phyloP scores from a whole-genome alignment of 805 yeast genomes.

The Candida railenensis region DNA sequence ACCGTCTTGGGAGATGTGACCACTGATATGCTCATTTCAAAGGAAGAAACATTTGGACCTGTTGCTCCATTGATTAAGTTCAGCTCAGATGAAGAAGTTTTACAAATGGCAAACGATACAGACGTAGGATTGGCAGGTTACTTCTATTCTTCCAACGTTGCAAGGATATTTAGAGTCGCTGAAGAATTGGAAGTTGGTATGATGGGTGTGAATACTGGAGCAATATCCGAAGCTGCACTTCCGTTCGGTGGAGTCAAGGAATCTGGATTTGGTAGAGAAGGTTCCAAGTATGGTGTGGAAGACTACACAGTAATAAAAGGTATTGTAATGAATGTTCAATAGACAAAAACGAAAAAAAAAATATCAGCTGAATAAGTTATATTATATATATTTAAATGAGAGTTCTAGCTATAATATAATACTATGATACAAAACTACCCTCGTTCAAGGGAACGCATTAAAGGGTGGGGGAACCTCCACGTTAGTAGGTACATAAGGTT shows the following conservation, averaged over 20 bases:
- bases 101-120: constrained; percentile 60
- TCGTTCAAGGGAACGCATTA: background rate
- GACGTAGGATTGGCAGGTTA: constrained; percentile 80
- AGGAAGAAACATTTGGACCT: constrained; percentile 85
- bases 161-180: constrained; percentile 57
- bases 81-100: constrained; percentile 60
- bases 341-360: background rate
- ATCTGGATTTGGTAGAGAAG: constrained; percentile 73
- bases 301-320: constrained; percentile 62
- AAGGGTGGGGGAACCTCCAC: background rate
- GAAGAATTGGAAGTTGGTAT: constrained; percentile 74
- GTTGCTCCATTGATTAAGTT: constrained; percentile 70
- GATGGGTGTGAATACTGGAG: constrained; percentile 80
- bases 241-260: constrained; percentile 65
- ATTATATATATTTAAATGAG: too few relatives aligned
- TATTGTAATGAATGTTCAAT: constrained; percentile 42
- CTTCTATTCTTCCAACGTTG: constrained; percentile 57
- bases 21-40: constrained; percentile 51
- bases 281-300: constrained; percentile 59
- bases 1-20: constrained; percentile 66
- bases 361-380: too few relatives aligned
- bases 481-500: background rate
- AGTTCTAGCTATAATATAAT: too few relatives aligned
- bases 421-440: too few relatives aligned
- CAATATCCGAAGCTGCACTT: constrained; percentile 60